Evolutionary conservation across 2,329 filamentous ascomycete species (phyloP), one percentile per base, ranked within the genome.

Genomic region (Scedosporium apiospermum): DNA sequence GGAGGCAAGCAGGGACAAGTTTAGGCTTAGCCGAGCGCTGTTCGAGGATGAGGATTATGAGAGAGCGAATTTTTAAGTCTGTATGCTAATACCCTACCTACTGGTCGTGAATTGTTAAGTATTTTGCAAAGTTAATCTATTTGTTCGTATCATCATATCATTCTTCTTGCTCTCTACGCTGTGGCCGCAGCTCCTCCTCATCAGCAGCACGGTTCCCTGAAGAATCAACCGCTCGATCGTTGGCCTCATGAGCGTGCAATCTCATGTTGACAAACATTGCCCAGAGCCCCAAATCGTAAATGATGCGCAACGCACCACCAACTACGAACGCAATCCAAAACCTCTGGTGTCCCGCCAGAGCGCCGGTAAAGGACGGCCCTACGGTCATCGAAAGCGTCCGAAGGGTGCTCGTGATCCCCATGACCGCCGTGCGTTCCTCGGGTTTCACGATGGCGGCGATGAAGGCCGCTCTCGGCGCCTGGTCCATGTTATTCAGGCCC

Each of bases 401-500:
- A 30, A 88, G 64, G 68, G 84, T 84, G 57, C 76, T 78, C 0
- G 85, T 88, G 66, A 89, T 86, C 12, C 87, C 87, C 84, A 89
- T 86, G n/a, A 87, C 85, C 0, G 85, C 86, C 0, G 87, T 89
- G 1, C 86, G 76, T 71, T 89, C 87, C 62, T 84, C 80, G 0
- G 85, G 82, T 65, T 79, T 81, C 2, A 89, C 86, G 0, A 88
- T 84, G 0, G 85, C 85, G 1, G 86, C 85, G 59, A 89, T 87
- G 63, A 89, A 84, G 0, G 87, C 86, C 0, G 85, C 76, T 2
- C 87, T 78, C 0, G 87, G 87, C 0, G 84, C 86, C 73, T 89
- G 86, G 65, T 89, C 87, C 84, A 89, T 88, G 65, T 82, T 85
- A 68, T 88, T 88, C 55, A 89, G 74, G 0, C 83, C 83, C 2